phyloP scores from a whole-genome alignment of 2,329 filamentous ascomycete species.

The Trichoderma sp. region DNA sequence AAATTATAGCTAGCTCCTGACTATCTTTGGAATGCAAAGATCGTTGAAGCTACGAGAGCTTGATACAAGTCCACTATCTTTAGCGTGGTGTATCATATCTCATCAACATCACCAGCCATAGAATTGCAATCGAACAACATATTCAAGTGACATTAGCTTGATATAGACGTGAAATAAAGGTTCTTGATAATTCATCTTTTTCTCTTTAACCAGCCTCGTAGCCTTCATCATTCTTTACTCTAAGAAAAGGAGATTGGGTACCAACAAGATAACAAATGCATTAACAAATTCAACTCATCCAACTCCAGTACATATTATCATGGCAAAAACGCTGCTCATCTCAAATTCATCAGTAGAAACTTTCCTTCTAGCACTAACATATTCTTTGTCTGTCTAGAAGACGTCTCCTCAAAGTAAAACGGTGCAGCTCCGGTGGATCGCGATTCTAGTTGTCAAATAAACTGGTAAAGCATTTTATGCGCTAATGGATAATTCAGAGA shows the following conservation, averaged over 20 bases:
- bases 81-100: not conserved
- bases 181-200: not conserved
- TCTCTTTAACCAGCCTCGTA: not conserved
- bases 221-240: not conserved
- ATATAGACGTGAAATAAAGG: not conserved
- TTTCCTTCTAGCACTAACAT: not conserved
- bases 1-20: not conserved
- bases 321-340: not conserved
- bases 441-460: not conserved
- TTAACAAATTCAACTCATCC: not conserved
- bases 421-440: not conserved
- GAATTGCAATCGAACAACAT: not conserved
- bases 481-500: not conserved
- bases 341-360: not conserved
- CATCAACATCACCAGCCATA: not conserved
- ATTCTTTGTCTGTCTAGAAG: not conserved
- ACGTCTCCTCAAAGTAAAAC: no score
- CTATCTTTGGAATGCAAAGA: not conserved
- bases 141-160: not conserved
- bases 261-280: not conserved
- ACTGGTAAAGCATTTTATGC: not conserved
- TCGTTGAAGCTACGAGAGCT: not conserved
- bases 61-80: not conserved
- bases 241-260: not conserved
- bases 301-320: not conserved